Evolutionary conservation across 176 grass and related monocot species (phyloP), one percentile per base, ranked within the genome.

Genomic region (Eremochloa ophiuroides): DNA sequence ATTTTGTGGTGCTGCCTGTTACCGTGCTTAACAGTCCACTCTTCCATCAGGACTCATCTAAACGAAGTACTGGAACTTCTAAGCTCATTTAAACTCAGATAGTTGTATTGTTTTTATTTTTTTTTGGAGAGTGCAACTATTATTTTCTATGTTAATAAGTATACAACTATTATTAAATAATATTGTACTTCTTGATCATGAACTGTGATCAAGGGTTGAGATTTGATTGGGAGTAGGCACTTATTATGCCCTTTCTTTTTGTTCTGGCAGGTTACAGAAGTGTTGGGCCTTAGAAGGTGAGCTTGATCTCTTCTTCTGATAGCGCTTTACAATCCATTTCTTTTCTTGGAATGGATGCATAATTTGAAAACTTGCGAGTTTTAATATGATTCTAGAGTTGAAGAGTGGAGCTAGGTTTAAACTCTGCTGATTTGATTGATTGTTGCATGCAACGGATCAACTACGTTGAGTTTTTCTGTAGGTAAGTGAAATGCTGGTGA

Each of bases 291-390:
- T 76, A 86, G 73, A 41, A 68, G 83, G 83, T 82, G 79, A 78
- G 66, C 46, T 50, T 71, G 83, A 67, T 60, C 44, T 43, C 78
- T 84, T 83, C 39, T 69, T 80, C 43, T 71, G 27, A 15, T 71
- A 66, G 12, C 16, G 7, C 34, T 43, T 59, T 28, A 37, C 29
- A 77, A 85, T 89, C 59, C 62, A 64, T 60, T 78, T 67, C n/a
- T 77, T 73, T 61, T 65, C 37, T 71, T 78, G 73, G 56, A 78
- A 48, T 82, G 73, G 73, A 86, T 89, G 65, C 73, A 85, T 69
- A 76, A 89, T 89, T 77, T 89, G 73, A 82, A 77, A 82, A 66
- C 46, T 89, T 88, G 72, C 10, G 2, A 89, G 59, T 89, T 89
- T 84, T 82, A 85, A 86, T 82, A 48, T 77, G 37, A 89, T 85